Base-by-base conservation (phyloP, 2,329 filamentous ascomycete species). In the Aspergillus pseudonomiae region DNA sequence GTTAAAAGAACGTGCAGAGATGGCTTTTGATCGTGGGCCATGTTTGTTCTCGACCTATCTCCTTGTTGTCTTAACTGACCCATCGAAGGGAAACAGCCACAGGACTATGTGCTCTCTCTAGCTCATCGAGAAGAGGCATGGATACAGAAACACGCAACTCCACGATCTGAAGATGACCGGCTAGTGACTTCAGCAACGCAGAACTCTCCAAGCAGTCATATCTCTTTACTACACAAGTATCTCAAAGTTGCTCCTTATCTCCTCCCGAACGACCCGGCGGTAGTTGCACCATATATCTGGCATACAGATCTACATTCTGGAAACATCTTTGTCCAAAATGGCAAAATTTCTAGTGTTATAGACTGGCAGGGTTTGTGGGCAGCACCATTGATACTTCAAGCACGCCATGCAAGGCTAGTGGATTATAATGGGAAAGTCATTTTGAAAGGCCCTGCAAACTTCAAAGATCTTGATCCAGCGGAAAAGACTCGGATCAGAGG, bases 321-420 rank as follows among this genome's bases (percentile, higher is more conserved):
- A 2, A 82, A 80, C 62, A 68, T 82, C 28, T 81, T 81, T 63
- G 72, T 80, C 14, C 28, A 71, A 32, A 39, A 77, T n/a, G 64
- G 73, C 28, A 68, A 65, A 50, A 75, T 82, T 43, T 75, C 76
- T 9, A 72, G 75, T 57, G 58, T 82, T 6, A 81, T 83, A 58
- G 78, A 82, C 67, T 82, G 79, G 79, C 76, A 81, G 67, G 72
- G 74, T 21, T 68, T 61, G 12, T 80, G 74, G 67, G 68, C 70
- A 21, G 71, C 57, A 1, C 74, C 69, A 36, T 63, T 74, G 21
- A 68, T 73, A 30, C 68, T 71, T 34, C 68, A 69, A 64, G 70
- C 67, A 1, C 65, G 63, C 14, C 70, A 65, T 46, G 60, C 71
- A 21, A 45, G 63, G 24, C 59, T 75, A 11, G 61, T 76, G 7